Evolutionary conservation across 1,284 basidiomycete species (phyloP), one percentile per base, ranked within the genome.

Genomic region (Coniferiporia sulphurascens): DNA sequence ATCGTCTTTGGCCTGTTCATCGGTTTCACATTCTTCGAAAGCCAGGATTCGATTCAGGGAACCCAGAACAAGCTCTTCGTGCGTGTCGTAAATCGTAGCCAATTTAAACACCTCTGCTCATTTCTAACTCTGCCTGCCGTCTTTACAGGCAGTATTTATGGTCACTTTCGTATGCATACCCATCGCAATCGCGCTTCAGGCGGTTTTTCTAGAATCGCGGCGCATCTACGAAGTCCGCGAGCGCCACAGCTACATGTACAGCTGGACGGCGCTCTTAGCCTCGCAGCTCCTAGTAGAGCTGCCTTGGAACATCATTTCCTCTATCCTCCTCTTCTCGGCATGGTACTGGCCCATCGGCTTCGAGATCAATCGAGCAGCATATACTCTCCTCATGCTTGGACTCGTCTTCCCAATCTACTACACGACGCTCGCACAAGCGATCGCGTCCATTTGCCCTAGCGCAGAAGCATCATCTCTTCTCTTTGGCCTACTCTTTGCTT

Each of bases 21-120:
- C 56, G 85, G 84, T 5, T 84, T 86, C 64, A 82, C 83, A 0
- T 86, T 93, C 77, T 94, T 79, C 79, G 76, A 85, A 60, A 74
- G 87, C 2, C 82, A 84, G 58, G 75, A 83, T 56, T 79, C 81
- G 2, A 78, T 86, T 53, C 83, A 86, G 63, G 91, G 90, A 50
- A 84, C 87, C 0, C 91, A 93, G 71, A 90, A 91, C 72, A 90
- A 93, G 71, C 80, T 94, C 46, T 94, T 94, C 68, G 81, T 76
- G 55, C 55, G 72, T 68, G 1, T 13, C n/a, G 5, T 45, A 21
- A 12, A 36, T 6, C 3, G 17, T 5, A 56, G 41, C n/a, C 50
- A 21, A 21, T 43, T 43, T 7, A 7, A 7, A 43, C n/a, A n/a
- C 41, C 10, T 43, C 2, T 12, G 8, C 41, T 7, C n/a, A 68